Percentiles rank a stretch among this genome's conserved stretches.
Evolutionary conservation across 257 asterid genomes (phyloP).

Genomic region (Ehretia macrophylla): DNA sequence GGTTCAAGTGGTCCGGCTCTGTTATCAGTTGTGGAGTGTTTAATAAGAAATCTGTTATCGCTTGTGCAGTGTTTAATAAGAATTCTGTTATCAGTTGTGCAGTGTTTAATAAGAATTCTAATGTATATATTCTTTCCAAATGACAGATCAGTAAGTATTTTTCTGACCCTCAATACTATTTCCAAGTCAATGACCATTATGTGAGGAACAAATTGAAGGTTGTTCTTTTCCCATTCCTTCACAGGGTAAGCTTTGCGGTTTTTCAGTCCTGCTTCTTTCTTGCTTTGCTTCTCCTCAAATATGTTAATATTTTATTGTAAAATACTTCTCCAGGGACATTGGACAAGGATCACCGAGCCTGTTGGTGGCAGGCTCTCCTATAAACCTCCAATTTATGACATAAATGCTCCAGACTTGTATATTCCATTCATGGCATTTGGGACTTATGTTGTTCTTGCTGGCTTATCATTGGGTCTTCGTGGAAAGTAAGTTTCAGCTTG

Average conservation of each 20-base stretch:
- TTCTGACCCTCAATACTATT: conserved; percentile 30
- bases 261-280: not conserved
- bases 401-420: conserved; percentile 34
- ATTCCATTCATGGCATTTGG: conserved; percentile 43
- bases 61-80: too few species aligned
- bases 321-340: conserved; percentile 17
- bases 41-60: too few species aligned
- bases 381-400: conserved; percentile 30
- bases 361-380: conserved; percentile 29
- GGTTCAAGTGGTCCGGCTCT: too few species aligned
- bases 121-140: not conserved
- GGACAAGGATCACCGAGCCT: conserved; percentile 32
- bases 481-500: conserved; percentile 31
- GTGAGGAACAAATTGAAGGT: conserved; percentile 32
- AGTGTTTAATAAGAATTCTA: too few species aligned
- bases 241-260: conserved; percentile 15
- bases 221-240: conserved; percentile 29
- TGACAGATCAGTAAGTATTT: conserved; percentile 29
- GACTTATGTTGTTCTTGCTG: conserved; percentile 37
- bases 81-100: too few species aligned
- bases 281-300: not conserved
- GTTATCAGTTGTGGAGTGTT: too few species aligned
- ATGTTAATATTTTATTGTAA: not conserved
- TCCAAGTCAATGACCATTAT: conserved; percentile 29
- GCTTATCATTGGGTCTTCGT: conserved; percentile 34